Evolutionary conservation across 2,329 filamentous ascomycete species (phyloP).

Genomic region (Chrysosporium keratinophilum): DNA sequence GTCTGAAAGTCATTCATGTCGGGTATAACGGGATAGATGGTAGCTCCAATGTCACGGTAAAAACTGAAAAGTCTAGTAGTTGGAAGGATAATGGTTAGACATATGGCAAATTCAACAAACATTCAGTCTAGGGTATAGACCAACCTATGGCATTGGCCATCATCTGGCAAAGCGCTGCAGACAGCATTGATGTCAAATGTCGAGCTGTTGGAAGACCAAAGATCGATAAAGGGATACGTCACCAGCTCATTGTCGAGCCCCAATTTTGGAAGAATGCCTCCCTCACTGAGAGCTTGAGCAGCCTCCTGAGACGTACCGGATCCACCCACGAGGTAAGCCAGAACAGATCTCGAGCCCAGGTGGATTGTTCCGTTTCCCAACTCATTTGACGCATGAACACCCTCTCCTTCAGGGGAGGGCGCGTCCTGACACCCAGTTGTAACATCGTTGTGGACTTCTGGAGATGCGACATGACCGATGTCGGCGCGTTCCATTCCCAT

Average conservation of each 20-base stretch:
- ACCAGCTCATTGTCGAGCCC: constrained; percentile 55
- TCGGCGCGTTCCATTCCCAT: constrained; percentile 32
- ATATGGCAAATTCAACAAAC: background rate
- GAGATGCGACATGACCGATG: constrained; percentile 18
- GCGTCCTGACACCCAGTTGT: constrained; percentile 1
- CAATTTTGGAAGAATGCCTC: constrained; percentile 52
- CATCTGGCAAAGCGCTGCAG: constrained; percentile 48
- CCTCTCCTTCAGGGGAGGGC: constrained; percentile 33
- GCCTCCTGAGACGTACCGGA: constrained; percentile 37
- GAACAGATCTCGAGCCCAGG: constrained; percentile 51
- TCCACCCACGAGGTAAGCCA: constrained; percentile 49
- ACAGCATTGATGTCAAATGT: constrained; percentile 48
- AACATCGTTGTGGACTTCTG: constrained; percentile 9
- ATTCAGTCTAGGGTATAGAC: constrained; percentile 13
- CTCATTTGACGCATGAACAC: constrained; percentile 51
- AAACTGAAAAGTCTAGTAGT: constrained; percentile 13
- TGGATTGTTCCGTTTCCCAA: constrained; percentile 52
- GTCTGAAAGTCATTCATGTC: constrained; percentile 47
- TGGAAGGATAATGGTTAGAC: background rate
- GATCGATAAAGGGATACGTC: constrained; percentile 55
- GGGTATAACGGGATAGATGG: constrained; percentile 51
- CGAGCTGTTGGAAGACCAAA: constrained; percentile 53
- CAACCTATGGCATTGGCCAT: constrained; percentile 46
- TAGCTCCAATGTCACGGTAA: constrained; percentile 26
- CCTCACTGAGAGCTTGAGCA: constrained; percentile 47